phyloP scores from a whole-genome alignment of 805 yeast genomes.

The Myxozyma vanderwaltii region DNA sequence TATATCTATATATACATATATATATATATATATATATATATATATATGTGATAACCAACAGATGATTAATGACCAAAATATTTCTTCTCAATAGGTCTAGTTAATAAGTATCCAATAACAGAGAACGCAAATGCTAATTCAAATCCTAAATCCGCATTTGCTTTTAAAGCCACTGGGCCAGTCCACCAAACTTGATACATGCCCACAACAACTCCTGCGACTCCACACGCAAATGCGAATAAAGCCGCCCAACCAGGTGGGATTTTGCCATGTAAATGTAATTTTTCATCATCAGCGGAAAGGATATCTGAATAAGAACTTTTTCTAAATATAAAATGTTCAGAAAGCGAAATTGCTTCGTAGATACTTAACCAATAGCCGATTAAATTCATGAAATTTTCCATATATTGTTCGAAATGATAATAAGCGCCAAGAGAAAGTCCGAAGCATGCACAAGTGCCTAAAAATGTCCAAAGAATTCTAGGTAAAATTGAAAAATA shows the following conservation, averaged over 20 bases:
- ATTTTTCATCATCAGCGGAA: slow-evolving; percentile 37
- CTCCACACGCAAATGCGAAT: slow-evolving; percentile 78
- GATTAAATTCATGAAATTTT: slow-evolving; percentile 86
- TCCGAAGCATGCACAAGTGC: slow-evolving; percentile 75
- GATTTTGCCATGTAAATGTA: slow-evolving; percentile 42
- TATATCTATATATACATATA: too few relatives aligned
- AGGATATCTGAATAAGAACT: slow-evolving; percentile 52
- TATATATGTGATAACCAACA: background rate
- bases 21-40: background rate
- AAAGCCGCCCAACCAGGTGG: slow-evolving; percentile 81
- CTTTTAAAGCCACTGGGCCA: slow-evolving; percentile 62
- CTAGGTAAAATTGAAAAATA: slow-evolving; percentile 76
- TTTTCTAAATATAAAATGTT: slow-evolving; percentile 75
- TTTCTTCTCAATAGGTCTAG: slow-evolving; percentile 68
- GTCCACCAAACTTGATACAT: slow-evolving; percentile 84
- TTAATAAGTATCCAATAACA: slow-evolving; percentile 57
- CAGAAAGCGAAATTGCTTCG: slow-evolving; percentile 71
- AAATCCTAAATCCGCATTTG: slow-evolving; percentile 85
- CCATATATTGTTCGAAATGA: slow-evolving; percentile 69
- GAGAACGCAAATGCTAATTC: slow-evolving; percentile 72
- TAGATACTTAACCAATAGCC: slow-evolving; percentile 90
- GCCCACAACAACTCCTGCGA: slow-evolving; percentile 81
- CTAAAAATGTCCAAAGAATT: slow-evolving; percentile 74
- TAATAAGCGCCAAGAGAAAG: slow-evolving; percentile 63
- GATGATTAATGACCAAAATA: slow-evolving; percentile 50